Evolutionary conservation across 2,329 filamentous ascomycete species (phyloP).

Genomic region (Fusarium humuli): DNA sequence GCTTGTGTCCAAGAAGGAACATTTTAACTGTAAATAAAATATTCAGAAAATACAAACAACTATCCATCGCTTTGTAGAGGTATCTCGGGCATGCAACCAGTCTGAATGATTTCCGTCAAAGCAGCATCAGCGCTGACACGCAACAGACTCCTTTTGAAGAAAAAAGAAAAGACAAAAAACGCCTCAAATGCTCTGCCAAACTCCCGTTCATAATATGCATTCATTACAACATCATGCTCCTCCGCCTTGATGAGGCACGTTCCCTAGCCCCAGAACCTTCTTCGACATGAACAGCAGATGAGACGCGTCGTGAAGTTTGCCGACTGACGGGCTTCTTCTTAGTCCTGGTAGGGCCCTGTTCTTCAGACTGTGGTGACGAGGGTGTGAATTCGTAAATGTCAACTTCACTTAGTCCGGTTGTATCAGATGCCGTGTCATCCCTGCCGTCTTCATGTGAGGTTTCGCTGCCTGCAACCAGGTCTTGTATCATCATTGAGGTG

Average conservation of each 20-base stretch:
- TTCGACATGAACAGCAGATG: conserved; percentile 54
- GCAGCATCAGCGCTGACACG: conserved; percentile 41
- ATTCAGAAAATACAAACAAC: conserved; percentile 43
- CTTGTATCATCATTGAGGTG: conserved; percentile 48
- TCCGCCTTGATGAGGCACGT: conserved; percentile 57
- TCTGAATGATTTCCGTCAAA: conserved; percentile 46
- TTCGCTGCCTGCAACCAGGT: conserved; percentile 20
- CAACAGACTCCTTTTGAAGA: conserved; percentile 41
- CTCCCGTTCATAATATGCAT: conserved; percentile 33
- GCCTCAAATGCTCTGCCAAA: conserved; percentile 42
- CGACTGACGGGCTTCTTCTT: conserved; percentile 48
- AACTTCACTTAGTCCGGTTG: conserved; percentile 46
- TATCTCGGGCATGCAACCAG: conserved; percentile 51
- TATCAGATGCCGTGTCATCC: conserved; percentile 33
- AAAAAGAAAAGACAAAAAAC: conserved; percentile 46
- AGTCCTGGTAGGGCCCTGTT: conserved; percentile 44
- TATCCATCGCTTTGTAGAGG: conserved; percentile 50
- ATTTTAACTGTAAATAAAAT: conserved; percentile 49
- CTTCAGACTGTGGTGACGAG: conserved; percentile 57
- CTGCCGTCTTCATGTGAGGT: conserved; percentile 29
- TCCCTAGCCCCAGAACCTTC: conserved; percentile 47
- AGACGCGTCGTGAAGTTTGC: conserved; percentile 54
- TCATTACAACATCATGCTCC: conserved; percentile 70
- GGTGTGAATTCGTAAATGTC: conserved; percentile 69
- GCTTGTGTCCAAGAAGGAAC: conserved; percentile 32